Evolutionary conservation across 352 stramenopile species (phyloP).

Genomic region (Phytophthora aleatoria): DNA sequence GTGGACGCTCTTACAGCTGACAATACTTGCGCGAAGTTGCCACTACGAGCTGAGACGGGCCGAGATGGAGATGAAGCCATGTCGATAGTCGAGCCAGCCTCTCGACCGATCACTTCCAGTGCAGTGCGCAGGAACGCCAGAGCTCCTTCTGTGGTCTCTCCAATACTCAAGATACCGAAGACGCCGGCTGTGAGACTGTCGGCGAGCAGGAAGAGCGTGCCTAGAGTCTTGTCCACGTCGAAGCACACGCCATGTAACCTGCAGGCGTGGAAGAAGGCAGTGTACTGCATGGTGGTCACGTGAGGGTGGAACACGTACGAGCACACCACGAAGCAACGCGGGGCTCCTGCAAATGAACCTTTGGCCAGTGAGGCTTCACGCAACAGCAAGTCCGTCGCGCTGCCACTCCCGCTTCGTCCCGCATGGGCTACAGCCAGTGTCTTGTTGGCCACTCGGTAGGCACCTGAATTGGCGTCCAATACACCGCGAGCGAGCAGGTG

Average conservation of each 20-base stretch:
- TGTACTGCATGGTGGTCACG: conserved; percentile 78
- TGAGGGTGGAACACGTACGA: conserved; percentile 84
- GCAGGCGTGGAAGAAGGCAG: conserved; percentile 89
- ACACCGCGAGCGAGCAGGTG: conserved; percentile 59
- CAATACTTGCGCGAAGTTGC: conserved; percentile 73
- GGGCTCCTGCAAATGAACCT: conserved; percentile 13
- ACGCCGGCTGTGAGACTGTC: conserved; percentile 85
- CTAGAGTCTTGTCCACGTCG: conserved; percentile 71
- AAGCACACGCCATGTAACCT: conserved; percentile 89
- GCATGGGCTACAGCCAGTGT: not conserved
- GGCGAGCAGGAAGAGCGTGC: conserved; percentile 70
- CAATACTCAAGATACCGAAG: conserved; percentile 71
- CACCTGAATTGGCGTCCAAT: conserved; percentile 33
- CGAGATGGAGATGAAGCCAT: conserved; percentile 22
- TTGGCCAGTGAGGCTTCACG: conserved; percentile 34
- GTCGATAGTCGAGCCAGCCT: conserved; percentile 53
- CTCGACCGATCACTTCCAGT: conserved; percentile 74
- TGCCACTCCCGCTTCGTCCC: conserved; percentile 7
- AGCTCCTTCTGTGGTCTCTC: conserved; percentile 52
- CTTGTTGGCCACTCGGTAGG: conserved; percentile 16
- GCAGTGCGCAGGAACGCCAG: conserved; percentile 66
- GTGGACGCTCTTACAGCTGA: conserved; percentile 50
- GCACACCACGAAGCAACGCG: conserved; percentile 67
- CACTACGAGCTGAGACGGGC: conserved; percentile 20
- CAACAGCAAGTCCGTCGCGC: conserved; percentile 21